These are phyloP conservation scores for Helotiales sp. DNA, from an alignment of 2,329 filamentous ascomycete genomes.

Conservation along the genomic window DNA sequence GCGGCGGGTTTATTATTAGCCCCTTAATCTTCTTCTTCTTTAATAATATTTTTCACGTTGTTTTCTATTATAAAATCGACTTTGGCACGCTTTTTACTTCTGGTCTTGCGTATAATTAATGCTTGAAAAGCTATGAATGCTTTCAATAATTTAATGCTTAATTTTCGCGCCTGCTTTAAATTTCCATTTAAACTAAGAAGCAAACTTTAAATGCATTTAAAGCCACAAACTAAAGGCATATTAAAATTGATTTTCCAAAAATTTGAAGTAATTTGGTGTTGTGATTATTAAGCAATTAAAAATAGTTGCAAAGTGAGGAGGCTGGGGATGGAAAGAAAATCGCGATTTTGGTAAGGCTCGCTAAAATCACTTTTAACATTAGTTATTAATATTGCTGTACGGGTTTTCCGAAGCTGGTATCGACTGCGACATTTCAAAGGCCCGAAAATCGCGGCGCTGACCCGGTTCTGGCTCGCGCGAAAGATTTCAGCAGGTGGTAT, in stretches of 20 bases:
- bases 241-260: not conserved
- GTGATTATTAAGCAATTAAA: not conserved
- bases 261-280: not conserved
- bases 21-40: not conserved
- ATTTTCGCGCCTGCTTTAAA: not conserved
- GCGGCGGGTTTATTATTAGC: too few relatives aligned
- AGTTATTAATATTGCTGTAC: not conserved
- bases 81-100: not conserved
- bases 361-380: not conserved
- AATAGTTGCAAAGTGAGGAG: not conserved
- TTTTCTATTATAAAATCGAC: not conserved
- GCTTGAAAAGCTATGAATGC: not conserved
- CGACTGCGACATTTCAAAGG: slow-evolving; percentile 31
- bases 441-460: slow-evolving; percentile 26
- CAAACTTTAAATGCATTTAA: not conserved
- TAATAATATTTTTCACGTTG: not conserved
- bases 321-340: not conserved
- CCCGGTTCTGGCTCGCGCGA: slow-evolving; percentile 30
- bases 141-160: not conserved
- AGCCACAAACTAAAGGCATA: not conserved
- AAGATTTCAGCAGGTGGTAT: slow-evolving; percentile 22
- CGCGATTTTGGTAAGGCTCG: not conserved
- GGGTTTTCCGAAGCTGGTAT: slow-evolving; percentile 21
- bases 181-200: not conserved
- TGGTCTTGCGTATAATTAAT: not conserved